Evolutionary conservation across 2,329 filamentous ascomycete species (phyloP).

Genomic region (Xylariales sp.): DNA sequence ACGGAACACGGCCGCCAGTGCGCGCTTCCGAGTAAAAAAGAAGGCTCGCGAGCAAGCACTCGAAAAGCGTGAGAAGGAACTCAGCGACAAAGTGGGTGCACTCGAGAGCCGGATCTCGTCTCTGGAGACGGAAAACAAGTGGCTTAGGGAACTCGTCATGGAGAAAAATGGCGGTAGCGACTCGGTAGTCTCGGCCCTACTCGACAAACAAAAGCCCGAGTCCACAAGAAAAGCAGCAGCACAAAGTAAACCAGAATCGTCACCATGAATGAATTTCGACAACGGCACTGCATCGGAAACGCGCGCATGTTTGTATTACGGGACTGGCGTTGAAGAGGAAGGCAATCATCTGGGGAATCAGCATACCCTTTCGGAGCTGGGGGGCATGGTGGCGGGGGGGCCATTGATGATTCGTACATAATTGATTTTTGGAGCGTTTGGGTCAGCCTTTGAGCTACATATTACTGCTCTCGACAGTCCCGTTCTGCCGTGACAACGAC

Average conservation of each 20-base stretch:
- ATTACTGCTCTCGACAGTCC: constrained; percentile 37
- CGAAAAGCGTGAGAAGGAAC: constrained; percentile 83
- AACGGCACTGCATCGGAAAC: constrained; percentile 20
- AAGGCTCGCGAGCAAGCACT: constrained; percentile 92
- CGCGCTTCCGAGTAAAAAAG: constrained; percentile 94
- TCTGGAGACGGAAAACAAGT: constrained; percentile 65
- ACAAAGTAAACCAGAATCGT: constrained; percentile 37
- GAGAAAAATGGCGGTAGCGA: constrained; percentile 80
- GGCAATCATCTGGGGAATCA: constrained; percentile 26
- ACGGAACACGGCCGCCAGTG: constrained; percentile 88
- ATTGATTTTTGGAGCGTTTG: constrained; percentile 19
- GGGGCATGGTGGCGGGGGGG: constrained; percentile 8
- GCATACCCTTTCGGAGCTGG: constrained; percentile 28
- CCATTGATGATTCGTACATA: constrained; percentile 25
- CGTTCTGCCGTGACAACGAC: constrained; percentile 24
- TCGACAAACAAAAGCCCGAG: constrained; percentile 60
- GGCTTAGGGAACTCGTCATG: constrained; percentile 73
- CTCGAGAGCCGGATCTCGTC: constrained; percentile 78
- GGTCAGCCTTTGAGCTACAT: constrained; percentile 14
- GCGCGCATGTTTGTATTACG: constrained; percentile 38
- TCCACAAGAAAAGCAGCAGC: constrained; percentile 43
- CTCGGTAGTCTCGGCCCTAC: constrained; percentile 60
- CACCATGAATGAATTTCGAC: constrained; percentile 20
- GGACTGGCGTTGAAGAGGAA: constrained; percentile 35
- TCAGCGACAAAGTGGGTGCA: constrained; percentile 79